Conservation (phyloP, 352 stramenopile genomes). For the Phytophthora fragariaefolia region DNA sequence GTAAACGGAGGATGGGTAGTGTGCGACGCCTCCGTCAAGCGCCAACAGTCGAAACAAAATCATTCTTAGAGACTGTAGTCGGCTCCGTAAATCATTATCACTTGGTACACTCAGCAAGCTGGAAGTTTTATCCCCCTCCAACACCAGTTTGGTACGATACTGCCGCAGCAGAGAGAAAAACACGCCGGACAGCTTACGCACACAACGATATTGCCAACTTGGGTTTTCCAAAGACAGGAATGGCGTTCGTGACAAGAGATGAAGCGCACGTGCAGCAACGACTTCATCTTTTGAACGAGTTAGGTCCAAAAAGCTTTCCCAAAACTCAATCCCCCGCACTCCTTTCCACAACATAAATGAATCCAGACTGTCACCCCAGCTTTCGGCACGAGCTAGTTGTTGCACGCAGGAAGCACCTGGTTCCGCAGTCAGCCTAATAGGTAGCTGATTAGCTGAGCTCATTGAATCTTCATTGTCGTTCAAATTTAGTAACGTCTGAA, state of each 20-base stretch:
- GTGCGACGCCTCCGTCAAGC: constrained; percentile 64
- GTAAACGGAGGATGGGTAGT: constrained; percentile 74
- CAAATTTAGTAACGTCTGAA: constrained; percentile 46
- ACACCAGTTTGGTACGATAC: constrained; percentile 54
- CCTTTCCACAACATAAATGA: constrained; percentile 61
- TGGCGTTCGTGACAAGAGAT: constrained; percentile 55
- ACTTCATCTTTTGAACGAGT: constrained; percentile 40
- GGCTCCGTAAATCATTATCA: constrained; percentile 25
- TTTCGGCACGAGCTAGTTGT: constrained; percentile 35
- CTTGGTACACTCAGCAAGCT: constrained; percentile 8
- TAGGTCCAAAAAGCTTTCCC: constrained; percentile 74
- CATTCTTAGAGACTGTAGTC: constrained; percentile 54
- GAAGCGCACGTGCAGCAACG: constrained; percentile 55
- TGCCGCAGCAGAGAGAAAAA: constrained; percentile 69
- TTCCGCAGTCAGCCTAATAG: constrained; percentile 27
- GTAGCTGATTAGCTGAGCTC: constrained; percentile 10
- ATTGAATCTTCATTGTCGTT: constrained; percentile 33
- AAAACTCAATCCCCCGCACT: constrained; percentile 56
- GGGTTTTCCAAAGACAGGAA: constrained; percentile 79
- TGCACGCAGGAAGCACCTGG: constrained; percentile 33
- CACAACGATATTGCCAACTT: constrained; percentile 73
- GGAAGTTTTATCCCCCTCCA: constrained; percentile 18
- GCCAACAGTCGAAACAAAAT: constrained; percentile 59
- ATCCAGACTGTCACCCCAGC: constrained; percentile 45
- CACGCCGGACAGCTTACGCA: constrained; percentile 58